Evolutionary conservation across 768 basidiomycete genomes (phyloP).

Genomic region (Neoboletus magnificus): DNA sequence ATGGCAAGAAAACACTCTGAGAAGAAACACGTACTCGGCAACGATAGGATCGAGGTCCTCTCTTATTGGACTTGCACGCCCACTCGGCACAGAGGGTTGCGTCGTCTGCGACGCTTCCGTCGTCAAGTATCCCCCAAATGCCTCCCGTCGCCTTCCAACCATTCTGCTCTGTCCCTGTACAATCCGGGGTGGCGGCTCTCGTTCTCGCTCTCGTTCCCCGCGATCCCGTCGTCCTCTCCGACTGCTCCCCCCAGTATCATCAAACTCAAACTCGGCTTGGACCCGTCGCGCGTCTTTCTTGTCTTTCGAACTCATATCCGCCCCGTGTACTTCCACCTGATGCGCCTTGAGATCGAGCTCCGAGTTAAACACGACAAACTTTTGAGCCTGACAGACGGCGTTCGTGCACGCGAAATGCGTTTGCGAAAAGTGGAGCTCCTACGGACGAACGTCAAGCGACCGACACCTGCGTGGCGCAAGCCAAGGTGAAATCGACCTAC

Average conservation of each 20-base stretch:
- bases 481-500: slow-evolving; percentile 40
- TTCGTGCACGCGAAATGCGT: slow-evolving; percentile 80
- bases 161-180: slow-evolving; percentile 30
- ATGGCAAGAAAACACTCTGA: background rate
- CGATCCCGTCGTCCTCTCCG: slow-evolving; percentile 46
- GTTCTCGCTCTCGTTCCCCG: slow-evolving; percentile 50
- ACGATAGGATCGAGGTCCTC: slow-evolving; percentile 52
- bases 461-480: background rate
- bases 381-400: slow-evolving; percentile 69
- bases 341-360: slow-evolving; percentile 89
- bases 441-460: slow-evolving; percentile 1
- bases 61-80: slow-evolving; percentile 31
- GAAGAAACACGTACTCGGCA: slow-evolving; percentile 45
- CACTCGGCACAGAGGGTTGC: slow-evolving; percentile 20
- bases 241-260: slow-evolving; percentile 47
- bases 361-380: slow-evolving; percentile 93
- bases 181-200: slow-evolving; percentile 30
- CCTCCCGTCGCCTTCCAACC: slow-evolving; percentile 50
- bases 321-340: slow-evolving; percentile 79
- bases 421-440: slow-evolving; percentile 75
- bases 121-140: slow-evolving; percentile 61
- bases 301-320: slow-evolving; percentile 67
- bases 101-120: slow-evolving; percentile 24
- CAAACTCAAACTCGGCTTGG: slow-evolving; percentile 63
- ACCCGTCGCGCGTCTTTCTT: slow-evolving; percentile 66